Evolutionary conservation across 768 basidiomycete genomes (phyloP), one percentile per base, ranked within the genome.

Genomic region (Mycena epipterygia): DNA sequence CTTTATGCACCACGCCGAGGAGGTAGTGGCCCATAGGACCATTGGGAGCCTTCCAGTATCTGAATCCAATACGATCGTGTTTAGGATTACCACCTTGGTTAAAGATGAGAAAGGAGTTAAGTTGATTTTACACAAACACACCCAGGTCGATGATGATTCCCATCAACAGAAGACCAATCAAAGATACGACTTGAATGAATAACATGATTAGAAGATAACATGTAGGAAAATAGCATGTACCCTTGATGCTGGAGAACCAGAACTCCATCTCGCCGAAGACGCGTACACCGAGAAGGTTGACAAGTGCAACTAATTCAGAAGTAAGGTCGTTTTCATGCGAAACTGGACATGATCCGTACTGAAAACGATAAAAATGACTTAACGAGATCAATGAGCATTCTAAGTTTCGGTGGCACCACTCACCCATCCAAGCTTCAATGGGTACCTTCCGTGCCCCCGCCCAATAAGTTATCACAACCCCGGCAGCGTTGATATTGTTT

Each of bases 191-290:
- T 86, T 46, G 19, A 60, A 12, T 4, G 46, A n/a, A 42, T 62
- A 5, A 65, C 59, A 46, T n/a, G 16, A 19, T 53, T 35, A 32
- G 12, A 17, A 23, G 33, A 9, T 46, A 57, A 39, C 35, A 11
- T 59, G 19, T 30, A 49, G 29, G 25, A 84, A 12, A 3, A 29
- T 78, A 17, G 82, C 79, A 29, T 84, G 17, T 68, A 76, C 94
- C 85, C 79, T 94, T 93, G 78, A 94, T 84, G 63, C 88, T 87
- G 64, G 89, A 91, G 74, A 88, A 87, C 90, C 90, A 92, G 79
- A 92, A 92, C 75, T 92, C 90, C n/a, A 92, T 80, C 76, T 93
- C 91, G 59, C 91, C 90, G 67, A 92, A 93, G 8, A 91, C 85
- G 1, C 88, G 86, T 25, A 93, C 87, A 48, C 90, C 90, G 46